Percentiles rank a stretch among this genome's conserved stretches.
These are phyloP conservation scores for Globisporangium barbulae DNA, from an alignment of 352 stramenopile genomes.

Conservation along the genomic window DNA sequence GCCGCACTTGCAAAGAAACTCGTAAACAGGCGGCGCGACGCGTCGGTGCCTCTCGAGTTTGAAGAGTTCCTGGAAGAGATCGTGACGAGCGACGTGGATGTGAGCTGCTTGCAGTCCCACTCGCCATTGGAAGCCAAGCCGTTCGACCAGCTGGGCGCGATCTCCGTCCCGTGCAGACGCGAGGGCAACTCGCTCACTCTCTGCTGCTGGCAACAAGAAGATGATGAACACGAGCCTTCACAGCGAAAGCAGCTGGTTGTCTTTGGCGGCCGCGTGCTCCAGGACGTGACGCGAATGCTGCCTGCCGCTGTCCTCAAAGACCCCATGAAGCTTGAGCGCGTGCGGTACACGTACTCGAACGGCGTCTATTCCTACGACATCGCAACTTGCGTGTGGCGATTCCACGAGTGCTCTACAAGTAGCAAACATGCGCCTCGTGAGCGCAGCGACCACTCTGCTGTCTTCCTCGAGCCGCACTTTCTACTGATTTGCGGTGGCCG, in stretches of 20 bases:
- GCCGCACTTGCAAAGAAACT: constrained; percentile 8
- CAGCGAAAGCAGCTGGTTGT: constrained; percentile 31
- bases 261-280: constrained; percentile 54
- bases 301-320: constrained; percentile 29
- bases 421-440: constrained; percentile 23
- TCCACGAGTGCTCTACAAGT: constrained; percentile 32
- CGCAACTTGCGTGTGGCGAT: constrained; percentile 28
- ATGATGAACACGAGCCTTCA: neutral
- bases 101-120: constrained; percentile 15
- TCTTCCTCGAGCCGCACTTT: constrained; percentile 45
- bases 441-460: constrained; percentile 52
- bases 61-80: constrained; percentile 33
- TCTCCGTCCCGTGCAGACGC: constrained; percentile 48
- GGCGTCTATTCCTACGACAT: constrained; percentile 54
- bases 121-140: constrained; percentile 16
- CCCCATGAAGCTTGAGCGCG: constrained; percentile 49
- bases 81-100: constrained; percentile 24
- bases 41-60: constrained; percentile 19
- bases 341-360: constrained; percentile 60
- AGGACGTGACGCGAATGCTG: constrained; percentile 43
- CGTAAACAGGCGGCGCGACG: constrained; percentile 3
- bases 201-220: constrained; percentile 20
- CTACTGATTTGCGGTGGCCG: constrained; percentile 55
- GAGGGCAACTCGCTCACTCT: constrained; percentile 66
- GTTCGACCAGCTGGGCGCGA: constrained; percentile 33